A percentile compares a stretch with the other conserved stretches of the same genome.
Conservation (phyloP, 495 filamentous ascomycete species). For the Choiromyces venosus region DNA sequence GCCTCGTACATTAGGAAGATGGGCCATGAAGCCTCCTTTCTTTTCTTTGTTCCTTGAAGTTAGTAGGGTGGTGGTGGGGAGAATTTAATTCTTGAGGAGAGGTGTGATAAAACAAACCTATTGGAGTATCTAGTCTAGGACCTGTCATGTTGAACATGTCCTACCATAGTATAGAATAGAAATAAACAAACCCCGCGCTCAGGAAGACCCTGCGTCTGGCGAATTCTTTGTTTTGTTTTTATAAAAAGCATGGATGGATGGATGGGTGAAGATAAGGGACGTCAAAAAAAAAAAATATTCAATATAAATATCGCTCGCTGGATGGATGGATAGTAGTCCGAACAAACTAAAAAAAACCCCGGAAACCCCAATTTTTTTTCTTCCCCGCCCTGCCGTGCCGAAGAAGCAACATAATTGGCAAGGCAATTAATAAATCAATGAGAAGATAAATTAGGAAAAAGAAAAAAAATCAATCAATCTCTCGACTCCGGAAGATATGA, state of each 20-base stretch:
- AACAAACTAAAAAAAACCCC: neutral
- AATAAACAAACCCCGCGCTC: slow-evolving; percentile 16
- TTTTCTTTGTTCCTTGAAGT: too few relatives aligned
- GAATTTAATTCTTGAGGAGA: neutral
- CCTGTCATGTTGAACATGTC: neutral
- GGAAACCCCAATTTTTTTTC: too few relatives aligned
- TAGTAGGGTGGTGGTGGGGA: neutral
- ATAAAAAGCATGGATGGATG: too few relatives aligned
- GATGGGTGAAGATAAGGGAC: neutral
- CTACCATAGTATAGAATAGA: slow-evolving; percentile 5
- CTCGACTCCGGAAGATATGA: neutral
- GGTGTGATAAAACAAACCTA: neutral
- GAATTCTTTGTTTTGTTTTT: neutral
- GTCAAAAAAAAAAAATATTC: slow-evolving; percentile 1
- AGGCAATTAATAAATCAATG: too few relatives aligned
- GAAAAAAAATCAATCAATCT: neutral
- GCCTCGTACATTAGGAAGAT: neutral
- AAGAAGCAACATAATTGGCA: slow-evolving; percentile 15
- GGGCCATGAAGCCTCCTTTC: neutral
- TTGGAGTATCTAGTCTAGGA: slow-evolving; percentile 15
- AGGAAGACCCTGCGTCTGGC: slow-evolving; percentile 2
- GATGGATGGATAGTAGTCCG: slow-evolving; percentile 2
- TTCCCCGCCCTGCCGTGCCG: too few relatives aligned
- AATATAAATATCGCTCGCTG: slow-evolving; percentile 33
- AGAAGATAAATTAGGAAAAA: neutral